phyloP scores from a whole-genome alignment of 345 rosid genomes.

The Arabis alpina region DNA sequence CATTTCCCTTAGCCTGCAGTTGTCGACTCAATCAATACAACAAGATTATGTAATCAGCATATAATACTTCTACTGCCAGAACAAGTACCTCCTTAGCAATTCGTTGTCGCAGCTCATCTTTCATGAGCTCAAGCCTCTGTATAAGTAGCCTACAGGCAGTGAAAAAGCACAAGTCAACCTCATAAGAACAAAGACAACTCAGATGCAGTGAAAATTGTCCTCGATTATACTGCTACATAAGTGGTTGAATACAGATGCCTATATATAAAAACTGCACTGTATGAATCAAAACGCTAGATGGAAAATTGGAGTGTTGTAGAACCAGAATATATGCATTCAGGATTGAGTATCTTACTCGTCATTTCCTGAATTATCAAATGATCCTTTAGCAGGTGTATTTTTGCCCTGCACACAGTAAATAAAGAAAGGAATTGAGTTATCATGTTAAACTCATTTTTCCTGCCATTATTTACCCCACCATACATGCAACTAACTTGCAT shows the following conservation, averaged over 20 bases:
- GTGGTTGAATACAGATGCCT: slow-evolving; percentile 8
- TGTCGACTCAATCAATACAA: slow-evolving; percentile 37
- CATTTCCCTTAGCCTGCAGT: slow-evolving; percentile 93
- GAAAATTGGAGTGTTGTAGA: slow-evolving; percentile 1
- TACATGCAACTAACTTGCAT: neutral
- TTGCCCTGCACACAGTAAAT: slow-evolving; percentile 38
- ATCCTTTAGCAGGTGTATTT: slow-evolving; percentile 79
- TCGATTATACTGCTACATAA: neutral
- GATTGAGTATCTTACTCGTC: slow-evolving; percentile 77
- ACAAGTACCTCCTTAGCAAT: slow-evolving; percentile 89
- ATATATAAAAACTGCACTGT: slow-evolving; percentile 1
- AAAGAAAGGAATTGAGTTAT: slow-evolving; percentile 13
- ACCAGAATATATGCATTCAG: slow-evolving; percentile 18
- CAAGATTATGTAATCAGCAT: slow-evolving; percentile 19
- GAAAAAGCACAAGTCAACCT: slow-evolving; percentile 18
- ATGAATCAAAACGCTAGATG: slow-evolving; percentile 4
- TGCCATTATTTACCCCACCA: neutral
- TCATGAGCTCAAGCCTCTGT: slow-evolving; percentile 93
- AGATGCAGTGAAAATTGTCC: neutral
- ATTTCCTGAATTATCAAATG: slow-evolving; percentile 91
- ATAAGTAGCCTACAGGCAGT: slow-evolving; percentile 73
- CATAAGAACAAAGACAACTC: neutral
- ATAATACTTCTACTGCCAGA: slow-evolving; percentile 29
- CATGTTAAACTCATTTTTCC: neutral
- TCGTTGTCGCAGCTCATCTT: slow-evolving; percentile 92